Evolutionary conservation across 768 basidiomycete genomes (phyloP).

Genomic region (Lactifluus subvellereus): DNA sequence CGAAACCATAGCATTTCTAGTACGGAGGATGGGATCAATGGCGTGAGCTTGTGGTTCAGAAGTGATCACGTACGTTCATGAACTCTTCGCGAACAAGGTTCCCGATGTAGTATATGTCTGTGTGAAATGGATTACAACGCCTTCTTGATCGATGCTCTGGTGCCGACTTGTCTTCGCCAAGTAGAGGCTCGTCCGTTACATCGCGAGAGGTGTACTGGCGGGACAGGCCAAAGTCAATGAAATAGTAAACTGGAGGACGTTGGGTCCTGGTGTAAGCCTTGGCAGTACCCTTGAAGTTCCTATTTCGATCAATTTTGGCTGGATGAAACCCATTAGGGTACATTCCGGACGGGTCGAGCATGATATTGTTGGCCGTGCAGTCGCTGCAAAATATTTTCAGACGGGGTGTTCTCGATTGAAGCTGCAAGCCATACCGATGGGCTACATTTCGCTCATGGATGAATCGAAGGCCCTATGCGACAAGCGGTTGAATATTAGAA

Average conservation of each 20-base stretch:
- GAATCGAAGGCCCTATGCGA: background rate
- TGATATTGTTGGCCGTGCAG: background rate
- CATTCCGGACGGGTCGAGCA: background rate
- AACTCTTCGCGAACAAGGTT: background rate
- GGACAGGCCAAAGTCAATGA: background rate
- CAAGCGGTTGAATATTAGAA: no score
- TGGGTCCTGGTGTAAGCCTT: background rate
- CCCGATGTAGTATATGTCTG: background rate
- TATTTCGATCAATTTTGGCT: background rate
- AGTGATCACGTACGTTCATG: background rate
- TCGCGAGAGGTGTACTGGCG: background rate
- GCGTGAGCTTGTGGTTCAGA: background rate
- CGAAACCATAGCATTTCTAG: background rate
- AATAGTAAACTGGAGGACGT: background rate
- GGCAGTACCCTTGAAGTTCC: background rate
- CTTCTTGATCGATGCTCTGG: background rate
- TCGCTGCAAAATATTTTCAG: background rate
- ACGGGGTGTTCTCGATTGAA: background rate
- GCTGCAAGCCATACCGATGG: background rate
- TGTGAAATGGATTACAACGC: background rate
- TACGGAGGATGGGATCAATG: background rate
- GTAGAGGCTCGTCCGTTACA: background rate
- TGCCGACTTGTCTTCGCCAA: background rate
- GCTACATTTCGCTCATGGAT: background rate
- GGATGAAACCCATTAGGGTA: background rate